Evolutionary conservation across 306 rosid genomes (phyloP), one percentile per base, ranked within the genome.

Genomic region (Datisca glomerata): DNA sequence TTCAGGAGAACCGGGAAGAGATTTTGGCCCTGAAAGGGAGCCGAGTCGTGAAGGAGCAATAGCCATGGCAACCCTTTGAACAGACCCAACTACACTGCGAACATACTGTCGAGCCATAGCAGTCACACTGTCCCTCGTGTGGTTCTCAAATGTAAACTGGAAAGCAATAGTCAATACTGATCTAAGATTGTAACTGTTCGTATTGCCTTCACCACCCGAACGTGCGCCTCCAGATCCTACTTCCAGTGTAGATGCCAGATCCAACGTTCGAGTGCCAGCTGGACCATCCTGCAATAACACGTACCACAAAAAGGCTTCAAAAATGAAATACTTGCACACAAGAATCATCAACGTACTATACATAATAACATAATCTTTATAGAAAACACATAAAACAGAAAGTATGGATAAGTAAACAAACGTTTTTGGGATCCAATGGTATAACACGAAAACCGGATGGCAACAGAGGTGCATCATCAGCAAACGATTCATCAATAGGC

Each of bases 31-130:
- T 8, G 66, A 37, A 12, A 71, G 86, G 8, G 86, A 56, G 67
- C 70, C 56, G 29, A 78, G 73, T 9, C 61, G 62, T 13, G 95
- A 80, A 3, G 98, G 98, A 51, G 98, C 71, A 44, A 89, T 89
- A 13, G 96, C 98, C 98, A 84, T 89, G 46, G 98, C 91, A 54
- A 89, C 98, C 56, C 98, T 75, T 60, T 89, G 98, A 44, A 89
- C 98, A 3, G 98, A 84, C 47, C 79, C 93, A 20, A 89, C 95
- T 45, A 89, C 86, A 48, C 86, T 64, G 2, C 98, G 95, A 46
- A 89, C 93, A 12, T 80, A 89, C 54, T 89, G 98, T 31, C 98
- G 98, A 43, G 98, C 98, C 98, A 89, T 89, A 3, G 91, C 84
- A 61, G 98, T 95, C 24, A 89, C 98, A 59, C 60, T 89, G 66